These are phyloP conservation scores for Nemania diffusa DNA, from an alignment of 2,329 filamentous ascomycete genomes.

Conservation along the genomic window DNA sequence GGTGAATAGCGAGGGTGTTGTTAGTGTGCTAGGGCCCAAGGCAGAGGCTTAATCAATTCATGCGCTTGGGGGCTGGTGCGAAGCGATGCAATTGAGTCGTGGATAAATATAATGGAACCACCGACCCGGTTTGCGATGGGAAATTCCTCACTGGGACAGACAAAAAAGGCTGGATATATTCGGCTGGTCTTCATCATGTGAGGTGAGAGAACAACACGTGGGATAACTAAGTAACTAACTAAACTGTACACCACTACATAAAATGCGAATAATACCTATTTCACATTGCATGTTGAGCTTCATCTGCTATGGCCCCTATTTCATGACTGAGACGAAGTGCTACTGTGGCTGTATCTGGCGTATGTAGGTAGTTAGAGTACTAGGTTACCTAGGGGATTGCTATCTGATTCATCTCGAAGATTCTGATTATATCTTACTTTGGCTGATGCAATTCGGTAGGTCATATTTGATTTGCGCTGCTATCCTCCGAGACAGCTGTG, in stretches of 20 bases:
- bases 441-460: no score
- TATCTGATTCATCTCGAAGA: no score
- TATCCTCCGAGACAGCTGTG: no score
- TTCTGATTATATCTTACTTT: no score
- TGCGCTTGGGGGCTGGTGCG: background rate
- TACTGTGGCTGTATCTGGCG: no score
- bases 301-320: background rate
- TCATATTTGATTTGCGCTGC: no score
- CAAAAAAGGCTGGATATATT: background rate
- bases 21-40: slow-evolving; percentile 72
- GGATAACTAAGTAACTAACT: background rate
- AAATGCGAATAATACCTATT: slow-evolving; percentile 29
- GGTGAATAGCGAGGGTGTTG: slow-evolving; percentile 77
- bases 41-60: slow-evolving; percentile 55
- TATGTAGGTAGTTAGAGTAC: no score
- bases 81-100: background rate
- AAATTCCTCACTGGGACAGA: background rate
- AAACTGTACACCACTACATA: slow-evolving; percentile 24
- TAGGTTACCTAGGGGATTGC: no score
- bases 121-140: slow-evolving; percentile 6
- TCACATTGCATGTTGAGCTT: background rate
- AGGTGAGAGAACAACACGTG: background rate
- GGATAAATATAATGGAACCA: background rate
- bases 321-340: background rate
- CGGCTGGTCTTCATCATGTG: background rate